Percentiles rank a stretch among this genome's conserved stretches.
Evolutionary conservation across 805 yeast species (phyloP).

Genomic region (Candida incommunis): DNA sequence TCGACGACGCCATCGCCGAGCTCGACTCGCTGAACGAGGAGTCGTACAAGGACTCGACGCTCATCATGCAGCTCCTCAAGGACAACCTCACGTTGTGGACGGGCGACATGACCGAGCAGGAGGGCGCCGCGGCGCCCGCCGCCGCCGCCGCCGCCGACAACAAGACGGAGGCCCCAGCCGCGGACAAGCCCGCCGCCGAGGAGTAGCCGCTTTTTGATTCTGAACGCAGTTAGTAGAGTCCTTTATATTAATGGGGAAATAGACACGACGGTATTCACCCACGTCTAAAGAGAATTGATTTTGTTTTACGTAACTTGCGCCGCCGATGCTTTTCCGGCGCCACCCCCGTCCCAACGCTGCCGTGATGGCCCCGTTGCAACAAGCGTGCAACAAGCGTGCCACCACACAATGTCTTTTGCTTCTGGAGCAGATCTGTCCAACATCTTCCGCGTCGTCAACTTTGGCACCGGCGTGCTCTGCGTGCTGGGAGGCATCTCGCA

Average conservation of each 20-base stretch:
- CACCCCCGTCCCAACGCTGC: no score
- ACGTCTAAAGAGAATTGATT: no score
- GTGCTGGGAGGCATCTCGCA: slow-evolving; percentile 19
- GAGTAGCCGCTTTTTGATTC: slow-evolving; percentile 1
- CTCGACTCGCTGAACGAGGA: slow-evolving; percentile 95
- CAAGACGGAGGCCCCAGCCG: slow-evolving; percentile 8
- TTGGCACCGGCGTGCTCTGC: slow-evolving; percentile 17
- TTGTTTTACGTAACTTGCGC: no score
- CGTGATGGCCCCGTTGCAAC: no score
- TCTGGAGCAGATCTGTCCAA: slow-evolving; percentile 12
- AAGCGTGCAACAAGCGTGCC: no score
- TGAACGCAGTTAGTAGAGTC: not conserved
- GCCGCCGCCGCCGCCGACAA: slow-evolving; percentile 10
- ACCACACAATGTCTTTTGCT: not conserved
- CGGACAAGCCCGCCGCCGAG: slow-evolving; percentile 6
- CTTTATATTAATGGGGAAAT: slow-evolving; percentile 1
- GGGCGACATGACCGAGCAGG: slow-evolving; percentile 39
- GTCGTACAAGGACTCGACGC: slow-evolving; percentile 95
- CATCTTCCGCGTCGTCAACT: slow-evolving; percentile 19
- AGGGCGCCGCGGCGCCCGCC: slow-evolving; percentile 2
- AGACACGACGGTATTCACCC: no score
- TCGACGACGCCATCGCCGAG: slow-evolving; percentile 98
- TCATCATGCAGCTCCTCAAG: slow-evolving; percentile 98
- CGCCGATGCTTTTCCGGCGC: no score
- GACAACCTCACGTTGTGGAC: slow-evolving; percentile 36